phyloP scores from a whole-genome alignment of 768 basidiomycete genomes.

The Termitomyces sp. region DNA sequence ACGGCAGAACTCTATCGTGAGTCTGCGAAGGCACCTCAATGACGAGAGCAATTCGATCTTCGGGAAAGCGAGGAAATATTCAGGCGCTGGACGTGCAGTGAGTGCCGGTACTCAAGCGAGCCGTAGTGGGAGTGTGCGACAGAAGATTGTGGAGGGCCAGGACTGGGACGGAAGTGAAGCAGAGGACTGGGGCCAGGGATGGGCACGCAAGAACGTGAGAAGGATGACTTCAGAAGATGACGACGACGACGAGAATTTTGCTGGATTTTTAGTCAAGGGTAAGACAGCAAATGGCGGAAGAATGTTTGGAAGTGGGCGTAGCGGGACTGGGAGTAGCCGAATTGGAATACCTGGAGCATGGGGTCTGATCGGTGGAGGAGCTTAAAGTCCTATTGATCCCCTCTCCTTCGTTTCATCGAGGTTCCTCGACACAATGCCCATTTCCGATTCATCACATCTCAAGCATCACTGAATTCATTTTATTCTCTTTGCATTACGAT shows the following conservation, averaged over 20 bases:
- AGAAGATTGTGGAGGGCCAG: constrained; percentile 13
- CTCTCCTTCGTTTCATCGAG: neutral
- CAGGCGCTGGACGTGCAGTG: constrained; percentile 12
- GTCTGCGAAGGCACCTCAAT: constrained; percentile 57
- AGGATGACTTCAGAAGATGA: constrained; percentile 15
- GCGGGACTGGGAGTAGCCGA: constrained; percentile 16
- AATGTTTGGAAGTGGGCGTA: constrained; percentile 19
- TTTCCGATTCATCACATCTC: neutral
- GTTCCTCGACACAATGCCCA: neutral
- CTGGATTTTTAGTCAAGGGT: constrained; percentile 16
- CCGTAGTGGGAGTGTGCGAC: constrained; percentile 9
- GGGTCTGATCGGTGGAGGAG: constrained; percentile 10
- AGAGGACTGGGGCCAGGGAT: constrained; percentile 23
- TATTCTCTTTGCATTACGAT: neutral
- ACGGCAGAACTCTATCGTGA: constrained; percentile 69
- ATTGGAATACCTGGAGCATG: constrained; percentile 17
- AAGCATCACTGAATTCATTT: neutral
- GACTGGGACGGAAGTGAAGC: constrained; percentile 22
- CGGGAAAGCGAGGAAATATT: constrained; percentile 13
- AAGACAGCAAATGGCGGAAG: constrained; percentile 6
- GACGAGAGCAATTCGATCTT: constrained; percentile 10
- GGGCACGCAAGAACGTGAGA: constrained; percentile 16
- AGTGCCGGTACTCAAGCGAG: constrained; percentile 5
- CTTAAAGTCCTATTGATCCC: neutral
- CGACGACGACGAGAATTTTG: constrained; percentile 25